Evolutionary conservation across 305 asterid species (phyloP).

Genomic region (Solanum aculeatissimum): DNA sequence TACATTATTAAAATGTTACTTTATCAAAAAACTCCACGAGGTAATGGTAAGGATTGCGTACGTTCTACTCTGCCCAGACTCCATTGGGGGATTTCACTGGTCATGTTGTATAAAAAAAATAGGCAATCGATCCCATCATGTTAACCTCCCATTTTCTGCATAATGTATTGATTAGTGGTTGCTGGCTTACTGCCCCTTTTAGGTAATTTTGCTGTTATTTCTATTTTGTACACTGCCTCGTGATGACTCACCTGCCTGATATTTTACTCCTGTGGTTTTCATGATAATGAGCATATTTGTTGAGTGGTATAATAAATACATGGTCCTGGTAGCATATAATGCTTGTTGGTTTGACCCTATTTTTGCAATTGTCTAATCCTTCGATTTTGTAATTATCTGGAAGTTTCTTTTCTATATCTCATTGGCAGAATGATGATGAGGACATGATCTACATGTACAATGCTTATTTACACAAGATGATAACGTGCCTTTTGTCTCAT

Average conservation of each 20-base stretch:
- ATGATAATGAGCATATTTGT: not conserved
- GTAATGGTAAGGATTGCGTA: no score
- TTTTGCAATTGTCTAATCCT: not conserved
- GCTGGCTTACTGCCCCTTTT: not conserved
- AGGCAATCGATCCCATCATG: not conserved
- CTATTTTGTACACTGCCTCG: not conserved
- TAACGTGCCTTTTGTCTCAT: constrained; percentile 81
- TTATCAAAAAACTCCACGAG: not conserved
- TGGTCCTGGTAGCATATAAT: not conserved
- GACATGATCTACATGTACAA: constrained; percentile 83
- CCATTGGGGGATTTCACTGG: no score
- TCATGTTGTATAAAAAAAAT: not conserved
- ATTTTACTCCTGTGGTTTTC: not conserved
- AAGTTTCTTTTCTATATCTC: constrained; percentile 8
- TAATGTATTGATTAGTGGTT: not conserved
- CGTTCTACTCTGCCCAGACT: no score
- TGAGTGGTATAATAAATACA: not conserved
- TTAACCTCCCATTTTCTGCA: not conserved
- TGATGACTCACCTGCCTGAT: not conserved
- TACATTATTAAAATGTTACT: not conserved
- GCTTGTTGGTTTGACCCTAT: not conserved
- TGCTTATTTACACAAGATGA: constrained; percentile 91
- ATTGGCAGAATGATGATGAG: constrained; percentile 82
- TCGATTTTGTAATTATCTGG: constrained; percentile 6
- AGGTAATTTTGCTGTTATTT: not conserved